Conservation (phyloP, 2,329 filamentous ascomycete genomes). For the Penicillium capsulatum region DNA sequence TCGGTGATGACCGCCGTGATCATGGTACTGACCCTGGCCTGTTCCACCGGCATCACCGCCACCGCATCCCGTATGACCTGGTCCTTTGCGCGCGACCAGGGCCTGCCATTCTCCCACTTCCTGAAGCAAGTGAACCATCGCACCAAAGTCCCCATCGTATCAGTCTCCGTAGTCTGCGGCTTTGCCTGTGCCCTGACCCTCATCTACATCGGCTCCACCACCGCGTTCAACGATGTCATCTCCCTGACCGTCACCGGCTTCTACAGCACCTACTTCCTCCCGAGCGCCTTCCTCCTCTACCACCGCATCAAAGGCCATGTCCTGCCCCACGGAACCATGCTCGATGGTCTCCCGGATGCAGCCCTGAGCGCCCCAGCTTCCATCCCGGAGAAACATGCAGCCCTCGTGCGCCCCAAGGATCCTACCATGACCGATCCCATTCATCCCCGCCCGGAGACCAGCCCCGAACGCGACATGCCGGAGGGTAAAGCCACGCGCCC, state of each 20-base stretch:
- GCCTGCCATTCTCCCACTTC: conserved; percentile 27
- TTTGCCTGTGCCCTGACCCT: conserved; percentile 21
- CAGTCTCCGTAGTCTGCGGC: conserved; percentile 18
- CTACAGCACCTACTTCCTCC: conserved; percentile 36
- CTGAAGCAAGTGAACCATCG: conserved; percentile 15
- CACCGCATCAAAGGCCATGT: conserved; percentile 36
- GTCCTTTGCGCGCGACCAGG: conserved; percentile 33
- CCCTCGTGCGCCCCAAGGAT: conserved; percentile 15
- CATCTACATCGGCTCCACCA: conserved; percentile 23
- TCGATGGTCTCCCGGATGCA: conserved; percentile 21
- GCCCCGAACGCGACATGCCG: conserved; percentile 24
- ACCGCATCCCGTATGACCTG: conserved; percentile 32
- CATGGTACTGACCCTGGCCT: conserved; percentile 30
- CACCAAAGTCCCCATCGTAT: conserved; percentile 17
- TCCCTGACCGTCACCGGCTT: conserved; percentile 34
- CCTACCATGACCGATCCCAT: conserved; percentile 8
- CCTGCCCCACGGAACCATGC: conserved; percentile 34
- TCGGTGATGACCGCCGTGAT: conserved; percentile 30
- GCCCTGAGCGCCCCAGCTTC: conserved; percentile 6
- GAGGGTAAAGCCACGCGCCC: conserved; percentile 7
- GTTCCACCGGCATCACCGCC: conserved; percentile 31
- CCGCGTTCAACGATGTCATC: conserved; percentile 22
- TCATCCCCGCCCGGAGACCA: conserved; percentile 5
- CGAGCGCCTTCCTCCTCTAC: conserved; percentile 31
- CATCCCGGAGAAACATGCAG: conserved; percentile 10